Conservation (phyloP, 192 early-diverging fungal species). For the Backusella morwellensis region DNA sequence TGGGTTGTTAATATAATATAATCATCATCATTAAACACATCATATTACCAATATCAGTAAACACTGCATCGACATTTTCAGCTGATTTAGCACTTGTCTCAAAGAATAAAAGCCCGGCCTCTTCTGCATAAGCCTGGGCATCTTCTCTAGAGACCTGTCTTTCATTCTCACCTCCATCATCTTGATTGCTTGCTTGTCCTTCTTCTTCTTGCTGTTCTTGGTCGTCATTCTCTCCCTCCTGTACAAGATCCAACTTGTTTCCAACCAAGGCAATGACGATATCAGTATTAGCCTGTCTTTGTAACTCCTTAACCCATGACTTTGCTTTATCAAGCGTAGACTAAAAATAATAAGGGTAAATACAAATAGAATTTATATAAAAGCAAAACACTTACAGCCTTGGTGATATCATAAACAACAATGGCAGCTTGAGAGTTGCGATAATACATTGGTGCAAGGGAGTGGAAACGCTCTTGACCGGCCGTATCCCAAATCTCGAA, state of each 20-base stretch:
- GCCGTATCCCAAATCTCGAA: constrained; percentile 91
- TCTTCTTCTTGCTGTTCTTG: constrained; percentile 20
- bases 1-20: background rate
- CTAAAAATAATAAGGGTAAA: constrained; percentile 19
- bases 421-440: constrained; percentile 96
- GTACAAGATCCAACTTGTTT: constrained; percentile 90
- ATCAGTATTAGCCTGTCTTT: constrained; percentile 95
- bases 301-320: constrained; percentile 97
- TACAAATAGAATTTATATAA: background rate
- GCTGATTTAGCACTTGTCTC: constrained; percentile 95
- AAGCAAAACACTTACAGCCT: constrained; percentile 43
- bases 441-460: constrained; percentile 93
- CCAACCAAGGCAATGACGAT: constrained; percentile 98
- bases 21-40: background rate
- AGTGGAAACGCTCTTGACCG: constrained; percentile 95
- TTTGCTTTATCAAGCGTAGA: constrained; percentile 93
- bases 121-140: constrained; percentile 50
- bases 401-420: constrained; percentile 96
- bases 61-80: constrained; percentile 86
- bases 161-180: constrained; percentile 24
- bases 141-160: constrained; percentile 48
- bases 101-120: constrained; percentile 82
- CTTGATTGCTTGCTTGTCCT: constrained; percentile 6
- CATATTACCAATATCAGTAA: constrained; percentile 75
- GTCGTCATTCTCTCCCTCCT: constrained; percentile 14